Base-by-base conservation (phyloP, 345 rosid species). In the Bruguiera gymnorhiza region DNA sequence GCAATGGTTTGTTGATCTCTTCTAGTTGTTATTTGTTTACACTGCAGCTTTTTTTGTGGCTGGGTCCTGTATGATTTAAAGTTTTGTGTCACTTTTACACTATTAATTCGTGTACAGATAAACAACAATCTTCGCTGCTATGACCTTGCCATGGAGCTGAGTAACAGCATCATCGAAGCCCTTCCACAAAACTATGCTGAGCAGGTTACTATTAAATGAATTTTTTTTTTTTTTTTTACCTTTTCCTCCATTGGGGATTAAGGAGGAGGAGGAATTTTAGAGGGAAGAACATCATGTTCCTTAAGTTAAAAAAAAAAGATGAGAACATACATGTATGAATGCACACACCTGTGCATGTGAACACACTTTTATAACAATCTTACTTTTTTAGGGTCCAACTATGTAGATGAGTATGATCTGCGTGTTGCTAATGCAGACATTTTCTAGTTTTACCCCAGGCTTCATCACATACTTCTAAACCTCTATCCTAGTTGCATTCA, bases 61-160 rank as follows among this genome's bases (percentile, higher is more conserved):
- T 23, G 16, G 54, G 50, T 19, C 24, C 62, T 9, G 39, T 51
- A 31, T 73, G 66, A 36, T 19, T 73, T 39, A 18, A 74, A 65
- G 55, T 54, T 61, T 59, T 61, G 58, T 51, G 58, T 56, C 71
- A 54, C 54, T 70, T 24, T 61, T 63, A 74, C 30, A 48, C 16
- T 10, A 2, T 23, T 56, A 56, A 20, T 23, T 66, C 68, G 62
- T 50, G 21, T 55, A 63, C 87, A 92, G 99, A 83, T 95, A 79
- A 95, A 95, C 83, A 92, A 92, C 82, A 95, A 95, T 80, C 86
- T 95, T 70, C 97, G 96, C 73, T 95, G 99, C 80, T 92, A 95
- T 79, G 98, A 90, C 82, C 99, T 95, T 77, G 98, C 99, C 15
- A 86, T 86, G 96, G 99, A 95, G 84, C 78, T 95, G 63, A 90